Evolutionary conservation across 345 rosid species (phyloP).

Genomic region (Lepidium sativum): DNA sequence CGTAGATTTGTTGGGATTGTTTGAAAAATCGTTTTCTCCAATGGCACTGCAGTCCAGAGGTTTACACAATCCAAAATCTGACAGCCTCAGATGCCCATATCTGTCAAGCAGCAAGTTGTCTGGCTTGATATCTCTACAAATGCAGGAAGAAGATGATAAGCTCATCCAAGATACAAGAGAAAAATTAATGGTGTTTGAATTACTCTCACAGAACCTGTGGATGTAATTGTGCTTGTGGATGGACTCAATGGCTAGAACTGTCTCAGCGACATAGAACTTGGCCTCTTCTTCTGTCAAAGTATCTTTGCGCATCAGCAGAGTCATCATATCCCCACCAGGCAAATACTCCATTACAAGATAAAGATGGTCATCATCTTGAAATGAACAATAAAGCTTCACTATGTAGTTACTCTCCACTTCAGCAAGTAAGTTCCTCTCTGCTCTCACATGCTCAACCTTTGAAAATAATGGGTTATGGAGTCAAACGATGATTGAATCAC

Average conservation of each 20-base stretch:
- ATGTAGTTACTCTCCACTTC: constrained; percentile 58
- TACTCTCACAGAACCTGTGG: constrained; percentile 37
- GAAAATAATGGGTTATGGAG: not conserved
- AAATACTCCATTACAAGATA: constrained; percentile 61
- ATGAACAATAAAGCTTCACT: constrained; percentile 50
- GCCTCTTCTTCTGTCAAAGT: constrained; percentile 58
- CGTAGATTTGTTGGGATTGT: constrained; percentile 24
- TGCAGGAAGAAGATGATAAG: not conserved
- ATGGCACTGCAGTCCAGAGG: constrained; percentile 56
- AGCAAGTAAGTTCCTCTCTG: constrained; percentile 61
- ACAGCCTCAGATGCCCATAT: constrained; percentile 50
- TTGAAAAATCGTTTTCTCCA: constrained; percentile 46
- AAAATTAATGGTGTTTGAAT: not conserved
- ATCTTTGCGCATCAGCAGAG: constrained; percentile 63
- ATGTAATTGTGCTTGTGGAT: constrained; percentile 57
- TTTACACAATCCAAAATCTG: constrained; percentile 64
- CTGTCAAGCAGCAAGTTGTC: constrained; percentile 55
- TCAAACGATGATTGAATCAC: not conserved
- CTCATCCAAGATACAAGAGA: not conserved
- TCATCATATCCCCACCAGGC: constrained; percentile 70
- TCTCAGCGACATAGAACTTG: constrained; percentile 59
- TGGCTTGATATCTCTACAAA: constrained; percentile 51
- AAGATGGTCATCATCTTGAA: constrained; percentile 57
- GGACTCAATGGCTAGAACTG: constrained; percentile 61
- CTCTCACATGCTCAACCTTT: constrained; percentile 64